These are phyloP conservation scores for Phoenix roebelenii DNA, from an alignment of 176 grass and related monocot species.

Conservation along the genomic window DNA sequence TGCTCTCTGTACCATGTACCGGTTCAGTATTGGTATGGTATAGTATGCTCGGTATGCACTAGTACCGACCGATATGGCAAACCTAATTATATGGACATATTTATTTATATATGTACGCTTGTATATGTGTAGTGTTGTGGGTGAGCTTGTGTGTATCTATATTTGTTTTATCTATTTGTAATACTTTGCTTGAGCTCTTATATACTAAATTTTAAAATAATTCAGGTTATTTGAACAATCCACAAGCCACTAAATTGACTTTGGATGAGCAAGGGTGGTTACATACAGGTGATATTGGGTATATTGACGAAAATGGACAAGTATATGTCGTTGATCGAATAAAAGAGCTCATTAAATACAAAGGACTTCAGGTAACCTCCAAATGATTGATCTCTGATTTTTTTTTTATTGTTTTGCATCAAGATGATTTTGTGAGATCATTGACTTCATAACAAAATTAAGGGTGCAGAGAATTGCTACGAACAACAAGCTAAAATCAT, in stretches of 20 bases:
- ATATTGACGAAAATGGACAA: constrained; percentile 58
- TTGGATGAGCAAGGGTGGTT: constrained; percentile 71
- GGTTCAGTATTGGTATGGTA: too few relatives aligned
- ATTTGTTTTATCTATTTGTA: constrained; percentile 4
- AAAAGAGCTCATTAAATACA: constrained; percentile 97
- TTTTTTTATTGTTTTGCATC: not conserved
- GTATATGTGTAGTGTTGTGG: too few relatives aligned
- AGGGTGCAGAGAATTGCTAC: too few relatives aligned
- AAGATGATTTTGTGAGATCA: too few relatives aligned
- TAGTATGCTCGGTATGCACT: too few relatives aligned
- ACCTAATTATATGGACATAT: too few relatives aligned
- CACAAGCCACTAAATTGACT: constrained; percentile 78
- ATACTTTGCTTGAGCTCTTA: constrained; percentile 6
- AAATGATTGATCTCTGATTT: not conserved
- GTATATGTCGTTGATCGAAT: constrained; percentile 90
- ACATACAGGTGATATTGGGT: constrained; percentile 90
- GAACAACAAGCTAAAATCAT: too few relatives aligned
- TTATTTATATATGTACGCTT: too few relatives aligned
- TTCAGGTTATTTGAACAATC: constrained; percentile 86
- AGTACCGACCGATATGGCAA: too few relatives aligned
- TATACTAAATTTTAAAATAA: not conserved
- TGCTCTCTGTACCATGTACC: too few relatives aligned
- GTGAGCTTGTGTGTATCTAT: not conserved
- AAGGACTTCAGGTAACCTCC: constrained; percentile 74
- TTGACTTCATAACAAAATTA: too few relatives aligned